phyloP scores from a whole-genome alignment of 306 rosid species.

The Cucurbita argyrosperma region DNA sequence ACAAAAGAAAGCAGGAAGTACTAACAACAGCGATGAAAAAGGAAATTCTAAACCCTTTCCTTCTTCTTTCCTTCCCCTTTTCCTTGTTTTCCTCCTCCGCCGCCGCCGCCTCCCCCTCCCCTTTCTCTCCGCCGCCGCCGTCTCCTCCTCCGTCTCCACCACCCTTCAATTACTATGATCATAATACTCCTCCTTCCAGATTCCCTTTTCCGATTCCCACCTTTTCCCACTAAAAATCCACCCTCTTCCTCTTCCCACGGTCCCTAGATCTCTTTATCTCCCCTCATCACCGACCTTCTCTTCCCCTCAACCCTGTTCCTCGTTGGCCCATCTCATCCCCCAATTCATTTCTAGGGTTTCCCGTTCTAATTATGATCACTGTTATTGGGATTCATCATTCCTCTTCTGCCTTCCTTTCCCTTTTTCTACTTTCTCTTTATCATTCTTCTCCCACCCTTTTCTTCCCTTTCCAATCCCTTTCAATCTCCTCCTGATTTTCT shows the following conservation, averaged over 20 bases:
- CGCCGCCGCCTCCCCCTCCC: background rate
- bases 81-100: background rate
- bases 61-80: background rate
- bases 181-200: background rate
- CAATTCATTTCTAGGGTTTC: background rate
- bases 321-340: background rate
- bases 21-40: background rate
- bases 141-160: background rate
- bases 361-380: constrained; percentile 2
- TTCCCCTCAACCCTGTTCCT: background rate
- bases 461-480: background rate
- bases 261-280: background rate
- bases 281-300: background rate
- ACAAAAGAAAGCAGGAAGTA: background rate
- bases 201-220: background rate
- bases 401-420: background rate
- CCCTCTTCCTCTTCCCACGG: background rate
- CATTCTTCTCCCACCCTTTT: background rate
- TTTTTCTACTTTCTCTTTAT: background rate
- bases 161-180: background rate
- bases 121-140: background rate
- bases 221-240: background rate
- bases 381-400: background rate
- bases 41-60: background rate
- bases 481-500: background rate